These are phyloP conservation scores for Cercospora sp. DNA, from an alignment of 2,329 filamentous ascomycete species.

Conservation along the genomic window DNA sequence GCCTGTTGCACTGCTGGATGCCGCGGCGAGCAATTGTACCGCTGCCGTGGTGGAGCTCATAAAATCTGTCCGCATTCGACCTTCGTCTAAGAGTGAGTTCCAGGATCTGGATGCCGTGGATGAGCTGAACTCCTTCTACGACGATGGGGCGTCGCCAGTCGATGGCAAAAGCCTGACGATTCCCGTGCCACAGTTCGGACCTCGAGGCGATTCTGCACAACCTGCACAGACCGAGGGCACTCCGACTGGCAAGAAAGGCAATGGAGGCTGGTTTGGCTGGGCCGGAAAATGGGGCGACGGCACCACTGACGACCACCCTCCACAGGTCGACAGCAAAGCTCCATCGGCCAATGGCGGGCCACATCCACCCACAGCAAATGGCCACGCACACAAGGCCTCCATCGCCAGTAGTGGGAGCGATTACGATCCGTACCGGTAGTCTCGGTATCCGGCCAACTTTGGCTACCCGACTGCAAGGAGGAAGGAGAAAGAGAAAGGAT, in stretches of 20 bases:
- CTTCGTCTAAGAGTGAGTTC: constrained; percentile 29
- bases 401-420: constrained; percentile 24
- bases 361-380: constrained; percentile 12
- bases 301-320: constrained; percentile 12
- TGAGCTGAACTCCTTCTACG: constrained; percentile 31
- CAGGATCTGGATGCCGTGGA: constrained; percentile 28
- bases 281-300: constrained; percentile 28
- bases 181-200: constrained; percentile 17
- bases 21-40: constrained; percentile 86
- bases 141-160: constrained; percentile 21
- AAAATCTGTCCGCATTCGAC: constrained; percentile 76
- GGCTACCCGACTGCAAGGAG: constrained; percentile 2
- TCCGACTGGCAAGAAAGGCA: constrained; percentile 18
- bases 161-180: constrained; percentile 17
- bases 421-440: constrained; percentile 31
- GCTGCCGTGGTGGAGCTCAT: constrained; percentile 83
- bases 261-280: constrained; percentile 30
- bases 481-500: constrained; percentile 8
- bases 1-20: constrained; percentile 90
- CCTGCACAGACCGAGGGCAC: background rate
- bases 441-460: constrained; percentile 18
- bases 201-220: constrained; percentile 4
- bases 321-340: constrained; percentile 9
- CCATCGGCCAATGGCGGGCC: constrained; percentile 8
- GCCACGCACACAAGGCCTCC: constrained; percentile 17